These are phyloP conservation scores for Phytophthora macrochlamydospora DNA, from an alignment of 352 stramenopile species.

Conservation along the genomic window DNA sequence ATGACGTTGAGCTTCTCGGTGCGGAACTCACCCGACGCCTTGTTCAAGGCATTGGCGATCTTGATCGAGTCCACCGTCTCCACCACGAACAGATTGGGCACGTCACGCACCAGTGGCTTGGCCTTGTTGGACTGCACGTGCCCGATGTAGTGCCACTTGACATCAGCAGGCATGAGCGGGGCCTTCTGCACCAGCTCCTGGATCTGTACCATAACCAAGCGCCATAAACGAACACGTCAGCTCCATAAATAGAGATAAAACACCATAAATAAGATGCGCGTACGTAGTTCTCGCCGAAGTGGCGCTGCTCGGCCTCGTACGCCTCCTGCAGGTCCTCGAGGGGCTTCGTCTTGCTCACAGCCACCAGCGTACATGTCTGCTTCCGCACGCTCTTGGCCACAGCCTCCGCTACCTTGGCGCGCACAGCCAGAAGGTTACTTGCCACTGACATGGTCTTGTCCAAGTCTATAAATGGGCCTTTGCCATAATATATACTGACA, in stretches of 20 bases:
- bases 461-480: background rate
- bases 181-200: constrained; percentile 98
- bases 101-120: constrained; percentile 89
- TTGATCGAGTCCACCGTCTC: constrained; percentile 98
- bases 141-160: constrained; percentile 99
- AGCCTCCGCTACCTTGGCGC: constrained; percentile 62
- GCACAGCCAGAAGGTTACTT: constrained; percentile 67
- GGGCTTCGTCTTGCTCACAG: constrained; percentile 96
- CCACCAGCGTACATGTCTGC: constrained; percentile 87
- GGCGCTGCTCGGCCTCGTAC: constrained; percentile 91
- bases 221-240: constrained; percentile 23
- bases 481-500: background rate
- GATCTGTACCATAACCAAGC: constrained; percentile 48
- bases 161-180: constrained; percentile 79
- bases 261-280: constrained; percentile 10
- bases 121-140: constrained; percentile 99
- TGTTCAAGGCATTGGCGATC: constrained; percentile 96
- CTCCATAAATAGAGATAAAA: constrained; percentile 5
- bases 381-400: constrained; percentile 55
- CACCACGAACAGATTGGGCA: constrained; percentile 94
- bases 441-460: constrained; percentile 40
- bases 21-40: constrained; percentile 71
- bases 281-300: constrained; percentile 99
- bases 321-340: constrained; percentile 85
- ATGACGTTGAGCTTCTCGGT: constrained; percentile 91